Conservation (phyloP, 140 eudicot species). For the Anethum foeniculum region DNA sequence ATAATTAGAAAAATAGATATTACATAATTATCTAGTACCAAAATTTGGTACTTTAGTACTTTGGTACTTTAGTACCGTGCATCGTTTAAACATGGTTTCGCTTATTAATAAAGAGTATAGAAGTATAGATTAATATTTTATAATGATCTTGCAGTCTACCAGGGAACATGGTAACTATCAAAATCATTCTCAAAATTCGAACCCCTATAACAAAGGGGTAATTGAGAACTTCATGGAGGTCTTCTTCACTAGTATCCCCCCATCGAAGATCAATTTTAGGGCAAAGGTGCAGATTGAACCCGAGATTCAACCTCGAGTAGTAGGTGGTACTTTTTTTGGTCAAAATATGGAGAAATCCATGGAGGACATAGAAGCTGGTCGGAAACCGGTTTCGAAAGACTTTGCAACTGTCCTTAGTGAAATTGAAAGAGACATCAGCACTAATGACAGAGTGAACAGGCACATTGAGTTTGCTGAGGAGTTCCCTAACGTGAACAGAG, state of each 20-base stretch:
- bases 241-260: conserved; percentile 59
- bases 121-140: too few species aligned
- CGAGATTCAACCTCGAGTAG: conserved; percentile 17
- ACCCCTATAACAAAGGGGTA: conserved; percentile 55
- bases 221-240: conserved; percentile 49
- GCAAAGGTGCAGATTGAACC: conserved; percentile 45
- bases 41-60: too few species aligned
- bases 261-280: conserved; percentile 65
- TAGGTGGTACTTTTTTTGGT: conserved; percentile 20
- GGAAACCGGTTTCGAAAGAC: conserved; percentile 31
- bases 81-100: too few species aligned
- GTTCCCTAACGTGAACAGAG: conserved; percentile 18
- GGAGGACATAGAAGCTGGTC: conserved; percentile 30
- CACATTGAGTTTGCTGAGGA: conserved; percentile 17
- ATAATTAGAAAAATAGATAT: too few species aligned
- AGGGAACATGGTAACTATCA: conserved; percentile 54
- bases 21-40: too few species aligned
- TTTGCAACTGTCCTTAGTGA: conserved; percentile 8
- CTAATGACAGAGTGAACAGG: not conserved
- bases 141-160: too few species aligned
- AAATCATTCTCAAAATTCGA: conserved; percentile 28
- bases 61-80: too few species aligned
- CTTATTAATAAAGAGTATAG: too few species aligned
- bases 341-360: conserved; percentile 26
- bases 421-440: conserved; percentile 6